phyloP scores from a whole-genome alignment of 208 protist genomes.

The Leptomonas pyrrhocoris region DNA sequence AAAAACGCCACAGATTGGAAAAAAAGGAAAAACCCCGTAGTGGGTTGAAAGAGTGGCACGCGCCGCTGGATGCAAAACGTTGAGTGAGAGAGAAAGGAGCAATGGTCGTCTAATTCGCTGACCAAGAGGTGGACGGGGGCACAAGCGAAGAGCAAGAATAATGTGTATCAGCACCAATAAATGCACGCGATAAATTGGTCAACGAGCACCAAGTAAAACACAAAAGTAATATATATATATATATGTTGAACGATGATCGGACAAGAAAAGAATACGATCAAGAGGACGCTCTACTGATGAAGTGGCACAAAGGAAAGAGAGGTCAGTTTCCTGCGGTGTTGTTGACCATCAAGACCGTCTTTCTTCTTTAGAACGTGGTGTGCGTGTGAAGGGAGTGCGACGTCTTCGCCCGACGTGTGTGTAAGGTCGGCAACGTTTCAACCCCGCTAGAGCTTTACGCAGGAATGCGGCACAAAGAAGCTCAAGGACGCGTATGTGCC shows the following conservation, averaged over 20 bases:
- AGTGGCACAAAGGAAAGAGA: constrained; percentile 8
- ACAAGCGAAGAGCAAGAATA: too few relatives aligned
- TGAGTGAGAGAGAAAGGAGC: not conserved
- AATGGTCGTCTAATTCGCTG: too few relatives aligned
- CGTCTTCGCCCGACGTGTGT: too few relatives aligned
- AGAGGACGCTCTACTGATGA: constrained; percentile 20
- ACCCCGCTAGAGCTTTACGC: too few relatives aligned
- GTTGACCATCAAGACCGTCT: not conserved
- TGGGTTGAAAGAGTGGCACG: too few relatives aligned
- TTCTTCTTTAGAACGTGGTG: not conserved
- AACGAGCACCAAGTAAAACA: not conserved
- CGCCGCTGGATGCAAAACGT: not conserved
- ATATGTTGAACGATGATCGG: too few relatives aligned
- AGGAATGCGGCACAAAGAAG: too few relatives aligned
- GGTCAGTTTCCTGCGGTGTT: not conserved
- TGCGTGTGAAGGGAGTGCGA: not conserved
- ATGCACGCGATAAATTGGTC: too few relatives aligned
- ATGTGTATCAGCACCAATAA: too few relatives aligned
- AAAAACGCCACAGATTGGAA: not conserved
- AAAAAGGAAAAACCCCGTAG: constrained; percentile 17
- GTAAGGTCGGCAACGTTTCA: too few relatives aligned
- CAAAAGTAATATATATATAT: not conserved
- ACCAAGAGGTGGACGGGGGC: too few relatives aligned
- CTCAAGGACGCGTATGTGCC: not conserved
- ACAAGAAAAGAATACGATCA: not conserved